Percentiles rank a stretch among this genome's conserved stretches.
These are phyloP conservation scores for Scenedesmus sp. DNA, from an alignment of 163 green algal genomes.

Conservation along the genomic window DNA sequence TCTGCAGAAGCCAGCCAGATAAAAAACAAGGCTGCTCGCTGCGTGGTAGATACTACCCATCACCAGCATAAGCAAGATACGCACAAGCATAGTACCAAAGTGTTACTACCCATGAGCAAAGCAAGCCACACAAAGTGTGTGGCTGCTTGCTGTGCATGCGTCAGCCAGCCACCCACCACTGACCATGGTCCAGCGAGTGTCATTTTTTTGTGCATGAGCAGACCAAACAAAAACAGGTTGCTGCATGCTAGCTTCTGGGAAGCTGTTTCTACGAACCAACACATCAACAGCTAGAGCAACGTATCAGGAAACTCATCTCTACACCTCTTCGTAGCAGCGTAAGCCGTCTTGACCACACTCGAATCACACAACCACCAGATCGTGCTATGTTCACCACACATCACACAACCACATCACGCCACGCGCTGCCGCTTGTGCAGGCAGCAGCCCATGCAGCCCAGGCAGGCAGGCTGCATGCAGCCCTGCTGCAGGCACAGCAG, in stretches of 20 bases:
- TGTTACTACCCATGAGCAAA: background rate
- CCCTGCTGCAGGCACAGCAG: conserved; percentile 14
- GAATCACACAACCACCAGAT: too few species aligned
- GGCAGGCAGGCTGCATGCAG: background rate
- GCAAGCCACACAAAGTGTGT: background rate
- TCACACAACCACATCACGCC: background rate
- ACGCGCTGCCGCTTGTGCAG: background rate
- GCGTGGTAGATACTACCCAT: background rate
- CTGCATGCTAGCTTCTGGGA: background rate
- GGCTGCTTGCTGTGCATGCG: background rate
- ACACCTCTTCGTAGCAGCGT: too few species aligned
- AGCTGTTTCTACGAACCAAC: too few species aligned
- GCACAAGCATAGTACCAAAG: background rate
- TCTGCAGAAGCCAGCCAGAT: background rate
- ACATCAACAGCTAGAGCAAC: background rate
- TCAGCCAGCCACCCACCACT: too few species aligned
- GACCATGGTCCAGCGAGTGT: too few species aligned
- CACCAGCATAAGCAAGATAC: background rate
- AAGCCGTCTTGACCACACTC: too few species aligned
- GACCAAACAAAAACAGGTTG: background rate
- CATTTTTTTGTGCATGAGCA: background rate
- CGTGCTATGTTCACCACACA: background rate
- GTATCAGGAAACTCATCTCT: too few species aligned
- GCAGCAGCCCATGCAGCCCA: background rate
- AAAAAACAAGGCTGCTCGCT: background rate